These are phyloP conservation scores for Lentithecium fluviatile DNA, from an alignment of 495 filamentous ascomycete species.

Conservation along the genomic window DNA sequence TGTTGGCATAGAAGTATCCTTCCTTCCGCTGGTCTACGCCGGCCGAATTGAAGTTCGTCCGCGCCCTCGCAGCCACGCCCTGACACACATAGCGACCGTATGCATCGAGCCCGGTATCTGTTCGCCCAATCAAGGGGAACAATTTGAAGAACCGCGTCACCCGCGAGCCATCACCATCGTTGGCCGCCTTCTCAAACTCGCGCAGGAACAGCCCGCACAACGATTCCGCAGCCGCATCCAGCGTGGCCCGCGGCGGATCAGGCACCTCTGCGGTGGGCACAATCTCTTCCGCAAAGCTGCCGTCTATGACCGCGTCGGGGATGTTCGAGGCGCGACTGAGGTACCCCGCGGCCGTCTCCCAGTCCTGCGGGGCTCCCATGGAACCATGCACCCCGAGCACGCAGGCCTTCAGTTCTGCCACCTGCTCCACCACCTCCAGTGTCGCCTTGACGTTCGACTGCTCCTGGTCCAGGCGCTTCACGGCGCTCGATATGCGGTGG, in stretches of 20 bases:
- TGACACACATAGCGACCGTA: slow-evolving; percentile 95
- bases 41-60: slow-evolving; percentile 66
- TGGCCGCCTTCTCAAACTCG: slow-evolving; percentile 91
- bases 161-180: slow-evolving; percentile 76
- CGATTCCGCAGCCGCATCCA: slow-evolving; percentile 81
- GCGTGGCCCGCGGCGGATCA: slow-evolving; percentile 81
- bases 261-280: slow-evolving; percentile 95
- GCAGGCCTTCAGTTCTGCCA: slow-evolving; percentile 92
- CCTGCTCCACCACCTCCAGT: slow-evolving; percentile 89
- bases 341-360: slow-evolving; percentile 93
- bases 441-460: slow-evolving; percentile 88
- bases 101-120: slow-evolving; percentile 85
- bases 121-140: slow-evolving; percentile 89
- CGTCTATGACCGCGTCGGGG: slow-evolving; percentile 71
- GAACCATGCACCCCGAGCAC: slow-evolving; percentile 91
- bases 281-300: slow-evolving; percentile 87
- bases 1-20: slow-evolving; percentile 88
- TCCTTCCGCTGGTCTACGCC: slow-evolving; percentile 60
- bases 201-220: slow-evolving; percentile 85
- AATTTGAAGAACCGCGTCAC: slow-evolving; percentile 97
- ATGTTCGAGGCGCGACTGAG: slow-evolving; percentile 78
- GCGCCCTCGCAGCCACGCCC: slow-evolving; percentile 79
- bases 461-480: slow-evolving; percentile 82
- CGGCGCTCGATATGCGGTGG: slow-evolving; percentile 78
- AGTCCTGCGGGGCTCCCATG: slow-evolving; percentile 97